Conservation (phyloP, 2,329 filamentous ascomycete species). For the Fusarium liriodendri region DNA sequence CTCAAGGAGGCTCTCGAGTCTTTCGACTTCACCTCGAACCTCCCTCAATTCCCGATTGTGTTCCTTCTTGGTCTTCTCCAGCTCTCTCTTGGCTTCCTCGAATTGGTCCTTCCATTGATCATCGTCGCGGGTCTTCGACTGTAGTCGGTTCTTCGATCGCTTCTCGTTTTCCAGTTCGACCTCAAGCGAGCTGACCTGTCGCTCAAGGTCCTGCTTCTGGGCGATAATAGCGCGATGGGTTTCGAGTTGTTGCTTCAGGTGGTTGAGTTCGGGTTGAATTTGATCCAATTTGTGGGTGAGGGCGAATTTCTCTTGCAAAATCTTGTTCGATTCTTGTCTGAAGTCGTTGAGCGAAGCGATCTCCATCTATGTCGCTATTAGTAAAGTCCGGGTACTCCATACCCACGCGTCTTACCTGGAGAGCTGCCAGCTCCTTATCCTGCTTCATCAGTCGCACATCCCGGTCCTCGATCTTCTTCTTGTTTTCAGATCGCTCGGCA, state of each 20-base stretch:
- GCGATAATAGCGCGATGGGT: slow-evolving; percentile 76
- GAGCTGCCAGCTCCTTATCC: slow-evolving; percentile 58
- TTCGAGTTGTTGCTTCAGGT: slow-evolving; percentile 64
- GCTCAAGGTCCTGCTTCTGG: slow-evolving; percentile 84
- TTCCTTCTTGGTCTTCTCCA: slow-evolving; percentile 58
- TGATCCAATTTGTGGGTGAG: slow-evolving; percentile 63
- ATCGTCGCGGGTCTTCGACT: slow-evolving; percentile 50
- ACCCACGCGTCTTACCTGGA: slow-evolving; percentile 54
- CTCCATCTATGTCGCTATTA: slow-evolving; percentile 67
- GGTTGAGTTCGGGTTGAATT: slow-evolving; percentile 67
- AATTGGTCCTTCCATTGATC: slow-evolving; percentile 55
- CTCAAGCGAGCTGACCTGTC: slow-evolving; percentile 80
- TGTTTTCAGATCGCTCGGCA: slow-evolving; percentile 56
- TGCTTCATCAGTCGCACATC: slow-evolving; percentile 62
- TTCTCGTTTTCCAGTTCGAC: slow-evolving; percentile 86
- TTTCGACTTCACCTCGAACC: slow-evolving; percentile 70
- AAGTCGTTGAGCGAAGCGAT: slow-evolving; percentile 74
- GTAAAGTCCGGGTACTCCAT: neutral
- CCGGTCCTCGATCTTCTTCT: slow-evolving; percentile 57
- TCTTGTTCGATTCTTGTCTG: slow-evolving; percentile 75
- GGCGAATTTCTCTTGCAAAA: slow-evolving; percentile 70
- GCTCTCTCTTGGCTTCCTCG: slow-evolving; percentile 55
- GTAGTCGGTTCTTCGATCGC: slow-evolving; percentile 48
- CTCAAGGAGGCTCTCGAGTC: slow-evolving; percentile 75
- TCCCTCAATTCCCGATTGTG: slow-evolving; percentile 68